phyloP scores from a whole-genome alignment of 768 basidiomycete genomes.

The Glaciozyma martinii region DNA sequence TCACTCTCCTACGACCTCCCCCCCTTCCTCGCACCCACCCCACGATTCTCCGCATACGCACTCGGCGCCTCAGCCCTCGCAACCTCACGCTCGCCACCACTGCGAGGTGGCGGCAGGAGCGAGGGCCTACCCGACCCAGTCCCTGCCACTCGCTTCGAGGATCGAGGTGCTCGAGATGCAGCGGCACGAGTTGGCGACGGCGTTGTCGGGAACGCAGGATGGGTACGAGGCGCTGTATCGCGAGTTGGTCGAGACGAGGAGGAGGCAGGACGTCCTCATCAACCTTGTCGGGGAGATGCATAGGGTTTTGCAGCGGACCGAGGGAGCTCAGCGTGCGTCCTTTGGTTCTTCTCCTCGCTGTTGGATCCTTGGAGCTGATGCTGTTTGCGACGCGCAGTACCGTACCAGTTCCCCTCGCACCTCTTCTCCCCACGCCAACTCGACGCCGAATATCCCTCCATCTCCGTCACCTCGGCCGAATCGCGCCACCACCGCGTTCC shows the following conservation, averaged over 20 bases:
- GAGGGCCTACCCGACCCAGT: neutral
- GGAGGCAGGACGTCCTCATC: neutral
- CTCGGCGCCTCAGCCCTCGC: neutral
- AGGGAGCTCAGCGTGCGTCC: neutral
- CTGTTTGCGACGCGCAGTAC: neutral
- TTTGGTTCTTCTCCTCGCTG: neutral
- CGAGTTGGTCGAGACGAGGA: neutral
- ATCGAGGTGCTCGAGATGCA: neutral
- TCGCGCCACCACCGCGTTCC: neutral
- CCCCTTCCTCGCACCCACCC: neutral
- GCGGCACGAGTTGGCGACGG: neutral
- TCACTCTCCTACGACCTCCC: neutral
- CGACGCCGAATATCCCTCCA: neutral
- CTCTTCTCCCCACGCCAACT: neutral
- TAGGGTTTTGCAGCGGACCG: neutral
- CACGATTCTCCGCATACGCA: neutral
- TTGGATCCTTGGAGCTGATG: neutral
- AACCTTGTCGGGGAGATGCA: neutral
- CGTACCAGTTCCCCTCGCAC: neutral
- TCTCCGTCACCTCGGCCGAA: neutral
- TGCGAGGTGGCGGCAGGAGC: neutral
- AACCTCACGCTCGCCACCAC: neutral
- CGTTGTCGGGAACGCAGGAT: neutral
- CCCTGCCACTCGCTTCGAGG: neutral
- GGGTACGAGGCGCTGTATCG: constrained; percentile 3